These are phyloP conservation scores for Populus pruinosa DNA, from an alignment of 345 rosid species.

Conservation along the genomic window DNA sequence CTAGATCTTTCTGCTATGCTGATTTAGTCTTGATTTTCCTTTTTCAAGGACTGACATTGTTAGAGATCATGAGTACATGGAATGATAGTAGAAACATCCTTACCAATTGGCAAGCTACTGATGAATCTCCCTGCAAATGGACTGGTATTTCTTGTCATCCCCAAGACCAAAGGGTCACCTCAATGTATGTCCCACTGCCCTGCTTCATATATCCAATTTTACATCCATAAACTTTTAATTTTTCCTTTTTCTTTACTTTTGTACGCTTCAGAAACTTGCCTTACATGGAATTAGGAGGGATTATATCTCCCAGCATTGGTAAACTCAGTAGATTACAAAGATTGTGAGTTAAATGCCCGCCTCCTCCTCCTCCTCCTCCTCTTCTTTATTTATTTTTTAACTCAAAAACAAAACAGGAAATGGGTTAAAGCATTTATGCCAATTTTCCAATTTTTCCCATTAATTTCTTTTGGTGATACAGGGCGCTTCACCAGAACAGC, in stretches of 20 bases:
- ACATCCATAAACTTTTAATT: neutral
- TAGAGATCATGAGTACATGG: slow-evolving; percentile 63
- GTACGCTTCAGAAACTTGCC: slow-evolving; percentile 70
- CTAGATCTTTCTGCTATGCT: slow-evolving; percentile 14
- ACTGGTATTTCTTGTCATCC: slow-evolving; percentile 80
- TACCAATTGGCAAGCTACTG: slow-evolving; percentile 68
- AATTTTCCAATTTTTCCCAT: neutral
- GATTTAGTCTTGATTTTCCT: slow-evolving; percentile 9
- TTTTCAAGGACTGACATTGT: slow-evolving; percentile 56
- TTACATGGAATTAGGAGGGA: slow-evolving; percentile 82
- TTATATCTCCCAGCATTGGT: slow-evolving; percentile 86
- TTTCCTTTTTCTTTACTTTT: neutral
- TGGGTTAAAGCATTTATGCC: neutral
- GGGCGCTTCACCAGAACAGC: slow-evolving; percentile 92
- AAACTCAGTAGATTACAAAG: slow-evolving; percentile 71
- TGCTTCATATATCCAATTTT: neutral
- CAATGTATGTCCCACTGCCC: slow-evolving; percentile 45
- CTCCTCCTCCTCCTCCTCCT: neutral
- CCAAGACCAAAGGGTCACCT: slow-evolving; percentile 62
- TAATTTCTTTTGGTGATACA: slow-evolving; percentile 18
- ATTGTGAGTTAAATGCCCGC: slow-evolving; percentile 55
- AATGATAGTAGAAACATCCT: slow-evolving; percentile 73
- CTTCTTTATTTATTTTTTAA: neutral
- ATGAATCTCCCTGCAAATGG: slow-evolving; percentile 84
- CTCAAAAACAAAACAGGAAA: neutral